Conservation (phyloP, 441 rosid species). For the Jatropha podagrica region DNA sequence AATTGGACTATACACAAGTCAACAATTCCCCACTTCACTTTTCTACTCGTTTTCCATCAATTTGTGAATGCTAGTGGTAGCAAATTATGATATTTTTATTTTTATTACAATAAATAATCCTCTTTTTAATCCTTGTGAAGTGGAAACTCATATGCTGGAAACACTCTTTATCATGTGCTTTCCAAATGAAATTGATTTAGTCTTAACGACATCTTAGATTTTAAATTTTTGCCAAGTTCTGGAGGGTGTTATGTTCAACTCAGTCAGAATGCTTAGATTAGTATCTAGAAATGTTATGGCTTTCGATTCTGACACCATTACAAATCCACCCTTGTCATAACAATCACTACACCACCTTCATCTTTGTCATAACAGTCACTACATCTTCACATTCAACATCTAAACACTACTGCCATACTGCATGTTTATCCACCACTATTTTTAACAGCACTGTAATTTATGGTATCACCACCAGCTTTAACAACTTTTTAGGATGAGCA, state of each 20-base stretch:
- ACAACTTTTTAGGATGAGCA: neutral
- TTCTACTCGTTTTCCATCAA: neutral
- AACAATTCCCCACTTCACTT: neutral
- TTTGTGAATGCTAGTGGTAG: neutral
- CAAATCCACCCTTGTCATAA: neutral
- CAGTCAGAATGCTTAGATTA: neutral
- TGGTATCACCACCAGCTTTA: neutral
- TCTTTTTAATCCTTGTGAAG: neutral
- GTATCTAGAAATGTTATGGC: neutral
- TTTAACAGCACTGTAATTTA: neutral
- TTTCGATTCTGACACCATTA: neutral
- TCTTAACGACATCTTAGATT: neutral
- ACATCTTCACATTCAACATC: no score
- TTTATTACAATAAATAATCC: neutral
- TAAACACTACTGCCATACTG: neutral
- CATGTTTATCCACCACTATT: neutral
- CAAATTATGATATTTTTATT: neutral
- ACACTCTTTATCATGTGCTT: neutral
- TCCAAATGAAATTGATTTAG: neutral
- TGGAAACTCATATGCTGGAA: neutral
- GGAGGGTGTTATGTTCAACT: neutral
- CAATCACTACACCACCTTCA: neutral
- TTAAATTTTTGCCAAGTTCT: neutral
- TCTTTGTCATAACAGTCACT: neutral
- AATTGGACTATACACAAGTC: no score